Conservation (phyloP, 768 basidiomycete genomes). For the Paxillus ammoniavirescens region DNA sequence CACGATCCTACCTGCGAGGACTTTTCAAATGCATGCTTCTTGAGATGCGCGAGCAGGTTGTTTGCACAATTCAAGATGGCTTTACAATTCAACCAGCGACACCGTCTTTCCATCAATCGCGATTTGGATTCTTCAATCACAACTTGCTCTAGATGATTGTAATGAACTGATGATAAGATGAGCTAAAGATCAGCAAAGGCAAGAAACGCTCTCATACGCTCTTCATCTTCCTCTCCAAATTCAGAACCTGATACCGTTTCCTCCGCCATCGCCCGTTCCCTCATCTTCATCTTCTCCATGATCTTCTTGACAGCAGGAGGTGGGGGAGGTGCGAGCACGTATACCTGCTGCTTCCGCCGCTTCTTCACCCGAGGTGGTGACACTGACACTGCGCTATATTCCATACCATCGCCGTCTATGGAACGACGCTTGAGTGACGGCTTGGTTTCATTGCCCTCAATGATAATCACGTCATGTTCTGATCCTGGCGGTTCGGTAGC, state of each 20-base stretch:
- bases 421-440: conserved; percentile 22
- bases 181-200: conserved; percentile 23
- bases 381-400: background rate
- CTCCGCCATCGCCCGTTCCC: conserved; percentile 6
- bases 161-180: conserved; percentile 38
- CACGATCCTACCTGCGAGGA: conserved; percentile 25
- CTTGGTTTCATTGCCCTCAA: conserved; percentile 2
- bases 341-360: conserved; percentile 24
- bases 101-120: conserved; percentile 45
- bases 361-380: conserved; percentile 14
- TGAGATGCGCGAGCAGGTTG: conserved; percentile 50
- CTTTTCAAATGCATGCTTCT: conserved; percentile 34
- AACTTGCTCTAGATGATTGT: conserved; percentile 37
- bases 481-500: conserved; percentile 19
- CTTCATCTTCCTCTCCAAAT: conserved; percentile 21
- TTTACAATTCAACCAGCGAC: conserved; percentile 62
- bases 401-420: conserved; percentile 12
- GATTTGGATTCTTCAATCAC: conserved; percentile 48
- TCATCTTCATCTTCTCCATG: conserved; percentile 17
- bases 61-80: conserved; percentile 52
- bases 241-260: conserved; percentile 19
- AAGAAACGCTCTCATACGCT: conserved; percentile 29
- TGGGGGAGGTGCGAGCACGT: conserved; percentile 29
- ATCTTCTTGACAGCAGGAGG: conserved; percentile 21
- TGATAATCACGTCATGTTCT: conserved; percentile 15